phyloP scores from a whole-genome alignment of 352 stramenopile species.

The Pythium plurisporium region DNA sequence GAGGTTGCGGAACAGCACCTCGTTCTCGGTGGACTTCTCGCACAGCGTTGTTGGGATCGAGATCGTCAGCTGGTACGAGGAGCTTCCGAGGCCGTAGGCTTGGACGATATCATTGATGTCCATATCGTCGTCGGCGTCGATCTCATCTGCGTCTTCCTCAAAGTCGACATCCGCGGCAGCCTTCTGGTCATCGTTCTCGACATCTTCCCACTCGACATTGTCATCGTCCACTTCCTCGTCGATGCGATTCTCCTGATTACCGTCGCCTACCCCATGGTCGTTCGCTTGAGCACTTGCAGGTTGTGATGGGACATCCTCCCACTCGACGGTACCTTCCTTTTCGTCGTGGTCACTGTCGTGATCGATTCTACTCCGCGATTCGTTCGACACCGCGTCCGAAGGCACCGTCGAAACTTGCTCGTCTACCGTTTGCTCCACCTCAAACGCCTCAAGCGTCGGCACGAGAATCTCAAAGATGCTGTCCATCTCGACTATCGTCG shows the following conservation, averaged over 20 bases:
- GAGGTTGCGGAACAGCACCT: conserved; percentile 51
- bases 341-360: conserved; percentile 14
- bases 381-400: too few species aligned
- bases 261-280: neutral
- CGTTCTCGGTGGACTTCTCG: conserved; percentile 61
- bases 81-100: conserved; percentile 68
- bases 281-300: neutral
- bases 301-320: conserved; percentile 13
- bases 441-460: conserved; percentile 65
- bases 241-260: neutral
- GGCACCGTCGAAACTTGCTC: too few species aligned
- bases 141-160: conserved; percentile 4
- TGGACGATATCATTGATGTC: conserved; percentile 80
- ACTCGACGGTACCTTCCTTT: conserved; percentile 13
- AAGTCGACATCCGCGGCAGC: conserved; percentile 1
- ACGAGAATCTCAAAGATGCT: conserved; percentile 72
- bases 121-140: conserved; percentile 29
- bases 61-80: conserved; percentile 70
- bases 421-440: conserved; percentile 11
- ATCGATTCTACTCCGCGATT: neutral
- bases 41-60: conserved; percentile 55
- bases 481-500: conserved; percentile 63
- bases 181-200: neutral
- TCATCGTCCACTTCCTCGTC: conserved; percentile 1
- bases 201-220: conserved; percentile 20